Evolutionary conservation across 2,329 filamentous ascomycete species (phyloP).

Genomic region (Colletotrichum sp.): DNA sequence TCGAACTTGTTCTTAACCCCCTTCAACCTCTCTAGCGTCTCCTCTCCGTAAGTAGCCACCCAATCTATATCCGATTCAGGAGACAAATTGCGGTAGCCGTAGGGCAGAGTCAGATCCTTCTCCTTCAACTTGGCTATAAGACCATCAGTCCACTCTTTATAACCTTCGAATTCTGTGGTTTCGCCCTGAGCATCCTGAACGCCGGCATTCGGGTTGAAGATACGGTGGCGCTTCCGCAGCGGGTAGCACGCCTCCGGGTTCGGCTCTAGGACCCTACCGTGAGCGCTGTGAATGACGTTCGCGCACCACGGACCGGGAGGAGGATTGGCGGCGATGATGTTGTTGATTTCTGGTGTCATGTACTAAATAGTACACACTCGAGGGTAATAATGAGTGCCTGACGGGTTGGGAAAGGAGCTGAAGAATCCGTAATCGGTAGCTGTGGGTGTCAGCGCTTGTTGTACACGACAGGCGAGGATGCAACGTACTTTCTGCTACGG

Average conservation of each 20-base stretch:
- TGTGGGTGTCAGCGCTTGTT: background rate
- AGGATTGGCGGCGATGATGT: background rate
- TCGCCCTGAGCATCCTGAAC: conserved; percentile 26
- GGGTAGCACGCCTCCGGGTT: conserved; percentile 23
- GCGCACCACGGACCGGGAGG: background rate
- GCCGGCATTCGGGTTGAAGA: conserved; percentile 27
- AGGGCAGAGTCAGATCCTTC: conserved; percentile 36
- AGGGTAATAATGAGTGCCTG: background rate
- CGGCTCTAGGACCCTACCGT: background rate
- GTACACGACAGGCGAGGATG: background rate
- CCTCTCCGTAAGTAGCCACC: conserved; percentile 31
- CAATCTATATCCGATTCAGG: conserved; percentile 25
- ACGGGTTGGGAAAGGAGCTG: background rate
- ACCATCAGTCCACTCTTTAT: conserved; percentile 25
- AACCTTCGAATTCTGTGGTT: conserved; percentile 27
- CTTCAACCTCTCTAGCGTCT: conserved; percentile 24
- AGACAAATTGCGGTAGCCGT: conserved; percentile 17
- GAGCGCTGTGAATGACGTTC: conserved; percentile 1
- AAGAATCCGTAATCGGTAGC: conserved; percentile 12
- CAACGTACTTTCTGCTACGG: background rate
- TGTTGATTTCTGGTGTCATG: background rate
- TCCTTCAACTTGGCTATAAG: conserved; percentile 30
- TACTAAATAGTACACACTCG: background rate
- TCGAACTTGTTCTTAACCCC: conserved; percentile 19
- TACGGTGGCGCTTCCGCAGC: conserved; percentile 34